A percentile compares a stretch with the other conserved stretches of the same genome.
phyloP scores from a whole-genome alignment of 1,139 yeast genomes.

The Suhomyces bolitotheri region DNA sequence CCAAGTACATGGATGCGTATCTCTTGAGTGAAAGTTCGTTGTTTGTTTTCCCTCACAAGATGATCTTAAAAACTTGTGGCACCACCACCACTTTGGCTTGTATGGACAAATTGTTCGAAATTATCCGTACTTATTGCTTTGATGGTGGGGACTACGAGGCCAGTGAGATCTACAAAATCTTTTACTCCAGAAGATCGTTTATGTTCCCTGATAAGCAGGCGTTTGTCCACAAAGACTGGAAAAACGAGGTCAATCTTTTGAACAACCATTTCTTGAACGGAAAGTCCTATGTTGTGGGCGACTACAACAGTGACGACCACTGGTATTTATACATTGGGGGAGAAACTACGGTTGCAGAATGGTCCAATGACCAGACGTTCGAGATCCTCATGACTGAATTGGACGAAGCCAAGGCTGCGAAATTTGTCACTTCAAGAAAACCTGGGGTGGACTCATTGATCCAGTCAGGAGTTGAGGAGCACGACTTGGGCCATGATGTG shows the following conservation, averaged over 20 bases:
- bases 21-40: slow-evolving; percentile 86
- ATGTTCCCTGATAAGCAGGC: slow-evolving; percentile 89
- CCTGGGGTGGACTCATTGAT: slow-evolving; percentile 47
- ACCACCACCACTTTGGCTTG: slow-evolving; percentile 90
- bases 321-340: slow-evolving; percentile 87
- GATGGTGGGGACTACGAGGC: slow-evolving; percentile 20
- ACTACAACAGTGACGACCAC: slow-evolving; percentile 70
- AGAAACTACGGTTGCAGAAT: slow-evolving; percentile 3
- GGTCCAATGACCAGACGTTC: slow-evolving; percentile 65
- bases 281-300: slow-evolving; percentile 78
- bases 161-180: slow-evolving; percentile 59
- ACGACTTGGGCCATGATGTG: slow-evolving; percentile 76
- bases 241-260: slow-evolving; percentile 70
- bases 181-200: slow-evolving; percentile 87
- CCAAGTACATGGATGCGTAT: slow-evolving; percentile 73
- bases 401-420: slow-evolving; percentile 55
- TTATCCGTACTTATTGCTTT: slow-evolving; percentile 36
- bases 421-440: slow-evolving; percentile 60
- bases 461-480: slow-evolving; percentile 34
- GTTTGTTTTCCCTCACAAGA: slow-evolving; percentile 83
- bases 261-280: slow-evolving; percentile 64
- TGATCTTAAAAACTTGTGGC: slow-evolving; percentile 92
- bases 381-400: slow-evolving; percentile 92
- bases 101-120: slow-evolving; percentile 60
- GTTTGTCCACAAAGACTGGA: slow-evolving; percentile 84